Conservation (phyloP, 345 rosid species). For the Acer saccharum region DNA sequence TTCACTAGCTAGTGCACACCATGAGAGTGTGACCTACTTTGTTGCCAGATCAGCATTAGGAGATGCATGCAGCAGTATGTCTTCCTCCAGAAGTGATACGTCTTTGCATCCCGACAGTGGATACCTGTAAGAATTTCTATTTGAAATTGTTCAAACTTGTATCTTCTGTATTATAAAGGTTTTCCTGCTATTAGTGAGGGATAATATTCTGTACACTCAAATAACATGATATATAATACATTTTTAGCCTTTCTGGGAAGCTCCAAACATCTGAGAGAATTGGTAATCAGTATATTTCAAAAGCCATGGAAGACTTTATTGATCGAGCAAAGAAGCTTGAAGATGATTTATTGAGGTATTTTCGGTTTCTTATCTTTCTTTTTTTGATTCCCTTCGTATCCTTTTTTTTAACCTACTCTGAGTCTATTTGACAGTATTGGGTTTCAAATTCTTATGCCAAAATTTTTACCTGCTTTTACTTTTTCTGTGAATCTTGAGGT, state of each 20-base stretch:
- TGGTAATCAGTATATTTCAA: constrained; percentile 53
- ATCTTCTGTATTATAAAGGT: constrained; percentile 7
- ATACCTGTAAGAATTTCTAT: constrained; percentile 53
- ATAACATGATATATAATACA: constrained; percentile 1
- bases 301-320: constrained; percentile 63
- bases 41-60: constrained; percentile 63
- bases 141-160: constrained; percentile 1
- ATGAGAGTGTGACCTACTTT: constrained; percentile 53
- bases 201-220: background rate
- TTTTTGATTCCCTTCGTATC: background rate
- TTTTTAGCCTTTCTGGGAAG: constrained; percentile 49
- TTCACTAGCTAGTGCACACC: constrained; percentile 48
- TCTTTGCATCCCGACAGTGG: constrained; percentile 31
- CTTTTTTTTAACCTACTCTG: background rate
- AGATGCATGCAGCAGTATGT: constrained; percentile 62
- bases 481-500: background rate
- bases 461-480: background rate
- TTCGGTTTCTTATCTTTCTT: background rate
- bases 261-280: constrained; percentile 38
- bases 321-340: constrained; percentile 62
- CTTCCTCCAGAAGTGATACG: constrained; percentile 34
- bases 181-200: constrained; percentile 1
- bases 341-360: constrained; percentile 61
- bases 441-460: constrained; percentile 7
- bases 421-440: background rate